Evolutionary conservation across 164 flowering plant species (phyloP).

Genomic region (Nelumbo lutea): DNA sequence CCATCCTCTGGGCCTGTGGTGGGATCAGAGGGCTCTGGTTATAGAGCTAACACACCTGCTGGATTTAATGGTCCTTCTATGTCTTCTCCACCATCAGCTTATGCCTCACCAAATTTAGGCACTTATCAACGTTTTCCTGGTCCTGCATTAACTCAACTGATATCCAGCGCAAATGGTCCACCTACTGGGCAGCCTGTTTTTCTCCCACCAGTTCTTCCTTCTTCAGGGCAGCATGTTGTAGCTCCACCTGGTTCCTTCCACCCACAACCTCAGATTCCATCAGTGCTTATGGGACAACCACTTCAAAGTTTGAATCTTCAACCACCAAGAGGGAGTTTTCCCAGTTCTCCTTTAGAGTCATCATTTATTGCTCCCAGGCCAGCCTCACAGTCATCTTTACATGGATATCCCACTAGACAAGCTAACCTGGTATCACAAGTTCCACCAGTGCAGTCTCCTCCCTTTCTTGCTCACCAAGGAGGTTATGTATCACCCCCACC

Average conservation of each 20-base stretch:
- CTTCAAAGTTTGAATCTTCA: constrained; percentile 28
- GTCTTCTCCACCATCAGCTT: constrained; percentile 35
- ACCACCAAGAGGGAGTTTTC: constrained; percentile 26
- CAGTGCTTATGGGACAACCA: constrained; percentile 59
- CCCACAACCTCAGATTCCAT: constrained; percentile 38
- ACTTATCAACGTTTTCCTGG: constrained; percentile 38
- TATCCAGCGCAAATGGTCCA: constrained; percentile 27
- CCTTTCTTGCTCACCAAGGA: constrained; percentile 49
- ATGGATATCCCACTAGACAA: constrained; percentile 52
- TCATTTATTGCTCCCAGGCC: constrained; percentile 32
- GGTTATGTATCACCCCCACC: constrained; percentile 49
- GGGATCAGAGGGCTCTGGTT: constrained; percentile 33
- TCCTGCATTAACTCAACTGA: constrained; percentile 36
- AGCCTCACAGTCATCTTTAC: constrained; percentile 36
- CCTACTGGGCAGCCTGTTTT: constrained; percentile 34
- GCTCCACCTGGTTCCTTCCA: constrained; percentile 32
- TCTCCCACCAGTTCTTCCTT: constrained; percentile 35
- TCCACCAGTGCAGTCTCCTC: constrained; percentile 33
- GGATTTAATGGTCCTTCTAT: constrained; percentile 44
- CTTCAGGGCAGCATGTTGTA: constrained; percentile 27
- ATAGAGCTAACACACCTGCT: constrained; percentile 34
- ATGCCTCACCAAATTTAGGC: constrained; percentile 36
- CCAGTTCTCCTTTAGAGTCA: constrained; percentile 34
- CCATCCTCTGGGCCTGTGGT: constrained; percentile 34
- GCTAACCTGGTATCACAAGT: constrained; percentile 32